These are phyloP conservation scores for Mycena sp. DNA, from an alignment of 1,284 basidiomycete genomes.

Conservation along the genomic window DNA sequence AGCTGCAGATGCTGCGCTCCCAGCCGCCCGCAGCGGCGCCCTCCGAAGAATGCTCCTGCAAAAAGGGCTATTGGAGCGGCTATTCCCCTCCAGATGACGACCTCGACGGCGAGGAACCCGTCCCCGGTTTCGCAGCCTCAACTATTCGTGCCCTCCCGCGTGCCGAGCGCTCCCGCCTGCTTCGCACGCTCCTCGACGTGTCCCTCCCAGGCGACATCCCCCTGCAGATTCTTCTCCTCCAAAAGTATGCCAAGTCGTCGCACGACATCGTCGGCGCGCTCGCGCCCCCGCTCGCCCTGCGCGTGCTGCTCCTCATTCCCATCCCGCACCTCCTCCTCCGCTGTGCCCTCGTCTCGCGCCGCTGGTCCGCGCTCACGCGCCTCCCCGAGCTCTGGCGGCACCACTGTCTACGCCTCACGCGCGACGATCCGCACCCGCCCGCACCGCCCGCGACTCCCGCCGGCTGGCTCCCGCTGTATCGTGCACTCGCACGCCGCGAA, in stretches of 20 bases:
- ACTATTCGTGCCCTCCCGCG: constrained; percentile 63
- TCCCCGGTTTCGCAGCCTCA: constrained; percentile 41
- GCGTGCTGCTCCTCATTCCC: constrained; percentile 56
- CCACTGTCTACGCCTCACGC: constrained; percentile 79
- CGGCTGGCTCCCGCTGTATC: constrained; percentile 84
- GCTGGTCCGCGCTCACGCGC: constrained; percentile 10
- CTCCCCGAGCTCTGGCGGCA: constrained; percentile 82
- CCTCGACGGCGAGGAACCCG: constrained; percentile 47
- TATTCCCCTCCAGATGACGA: constrained; percentile 58
- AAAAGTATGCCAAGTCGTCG: constrained; percentile 83
- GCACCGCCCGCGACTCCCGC: constrained; percentile 67
- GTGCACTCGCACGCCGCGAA: constrained; percentile 86
- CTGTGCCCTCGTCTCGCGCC: constrained; percentile 13
- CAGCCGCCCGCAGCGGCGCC: constrained; percentile 27
- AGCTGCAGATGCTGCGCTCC: constrained; percentile 63
- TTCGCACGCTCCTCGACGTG: constrained; percentile 27
- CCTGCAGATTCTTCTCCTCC: constrained; percentile 79
- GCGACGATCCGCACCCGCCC: constrained; percentile 76
- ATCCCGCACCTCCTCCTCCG: constrained; percentile 15
- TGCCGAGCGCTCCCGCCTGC: constrained; percentile 75
- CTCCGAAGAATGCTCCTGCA: constrained; percentile 62
- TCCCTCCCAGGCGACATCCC: constrained; percentile 75
- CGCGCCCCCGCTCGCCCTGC: constrained; percentile 71
- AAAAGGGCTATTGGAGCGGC: constrained; percentile 72
- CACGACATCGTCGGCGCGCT: constrained; percentile 85